Evolutionary conservation across 2,329 filamentous ascomycete species (phyloP), one percentile per base, ranked within the genome.

Genomic region (Aspergillus caelatus): DNA sequence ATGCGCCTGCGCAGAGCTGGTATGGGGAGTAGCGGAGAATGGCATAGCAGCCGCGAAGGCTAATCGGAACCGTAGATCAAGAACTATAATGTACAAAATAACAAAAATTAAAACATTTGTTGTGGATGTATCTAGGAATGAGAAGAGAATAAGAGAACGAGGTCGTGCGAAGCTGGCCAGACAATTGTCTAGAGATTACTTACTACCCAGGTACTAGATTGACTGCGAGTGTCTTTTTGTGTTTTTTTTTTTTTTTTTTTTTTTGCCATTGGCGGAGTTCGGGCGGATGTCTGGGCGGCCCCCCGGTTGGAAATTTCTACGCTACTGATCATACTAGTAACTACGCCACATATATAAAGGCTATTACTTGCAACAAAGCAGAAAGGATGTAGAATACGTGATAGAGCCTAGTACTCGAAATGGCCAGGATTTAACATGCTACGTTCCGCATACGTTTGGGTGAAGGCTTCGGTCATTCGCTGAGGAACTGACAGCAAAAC

Each of bases 1-100:
- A 60, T 70, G 67, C 66, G 69, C 64, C 70, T 69, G 71, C 72
- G 70, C 68, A 66, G 71, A 68, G 68, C 67, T 68, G 67, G 67
- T 59, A 57, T 67, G 67, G 34, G 52, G 52, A 26, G 62, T 60
- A 19, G 69, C 59, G 61, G 71, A 70, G 63, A 70, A 65, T 52
- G 66, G 59, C 72, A 73, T 74, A 53, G 34, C 32, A 39, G n/a
- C 52, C 32, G n/a, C 28, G 7, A 36, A 39, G 32, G 52, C n/a
- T 26, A 26, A 39, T 39, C 52, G 48, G 55, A 14, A 32, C 45
- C 59, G 34, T 50, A 55, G 30, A 41, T 45, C 6, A 21, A 48
- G n/a, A 19, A 36, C 36, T 21, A 8, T 12, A 53, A 28, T 23
- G n/a, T 10, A 26, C 16, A 28, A 3, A n/a, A 60, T 46, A 43